Evolutionary conservation across 768 basidiomycete species (phyloP), one percentile per base, ranked within the genome.

Genomic region (Boletus pseudopeckii): DNA sequence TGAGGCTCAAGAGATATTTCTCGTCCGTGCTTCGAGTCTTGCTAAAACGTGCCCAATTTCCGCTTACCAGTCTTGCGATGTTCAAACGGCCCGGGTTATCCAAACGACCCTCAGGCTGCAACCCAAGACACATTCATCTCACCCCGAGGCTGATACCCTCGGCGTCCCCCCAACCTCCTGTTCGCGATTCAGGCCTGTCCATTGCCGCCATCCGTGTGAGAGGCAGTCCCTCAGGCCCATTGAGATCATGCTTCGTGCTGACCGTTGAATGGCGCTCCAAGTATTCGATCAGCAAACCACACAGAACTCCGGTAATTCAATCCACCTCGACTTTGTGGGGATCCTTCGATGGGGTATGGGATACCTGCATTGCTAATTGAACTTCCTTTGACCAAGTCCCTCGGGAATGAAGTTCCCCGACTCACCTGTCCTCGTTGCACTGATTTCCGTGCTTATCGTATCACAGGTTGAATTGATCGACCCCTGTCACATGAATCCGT

Each of bases 401-500:
- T 46, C 60, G 59, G 59, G 59, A 58, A 62, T 61, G 60, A 60
- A 45, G 14, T 5, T 24, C 5, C 18, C 46, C 28, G 13, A 24
- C 53, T 34, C 30, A 7, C 26, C 5, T 41, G 46, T 30, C 44
- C 39, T 45, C 58, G 8, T 56, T 58, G 58, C 39, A 38, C 18
- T 20, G 48, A 50, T 55, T 24, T 51, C 58, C 59, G 59, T 11
- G 7, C 14, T 26, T 50, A 28, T 56, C 58, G 58, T 60, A 46
- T 60, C 58, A 55, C 48, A 28, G 22, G 30, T 22, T 4, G 24
- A 26, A 39, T 18, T 22, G 39, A 56, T 60, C 52, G 48, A 41
- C 54, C 53, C 22, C 46, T 14, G 40, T 55, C 53, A 55, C 58
- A 57, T 56, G 55, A 57, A 57, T 77, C 7, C 17, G 14, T 8